These are phyloP conservation scores for Nakazawaea anatomiae DNA, from an alignment of 805 yeast species.

Conservation along the genomic window DNA sequence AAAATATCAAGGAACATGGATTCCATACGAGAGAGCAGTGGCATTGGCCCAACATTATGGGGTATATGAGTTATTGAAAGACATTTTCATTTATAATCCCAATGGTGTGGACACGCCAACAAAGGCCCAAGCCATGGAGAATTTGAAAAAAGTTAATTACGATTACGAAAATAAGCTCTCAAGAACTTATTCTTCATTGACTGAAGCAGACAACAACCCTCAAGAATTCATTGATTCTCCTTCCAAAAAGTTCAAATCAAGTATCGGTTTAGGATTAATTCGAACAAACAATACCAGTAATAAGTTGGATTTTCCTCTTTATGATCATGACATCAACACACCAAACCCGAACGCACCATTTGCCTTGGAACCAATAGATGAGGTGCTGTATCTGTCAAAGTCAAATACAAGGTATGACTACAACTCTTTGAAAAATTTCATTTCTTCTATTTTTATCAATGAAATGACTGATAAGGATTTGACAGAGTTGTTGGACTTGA, in stretches of 20 bases:
- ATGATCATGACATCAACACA: slow-evolving; percentile 29
- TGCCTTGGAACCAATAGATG: slow-evolving; percentile 40
- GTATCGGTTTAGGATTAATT: slow-evolving; percentile 9
- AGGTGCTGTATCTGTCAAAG: slow-evolving; percentile 8
- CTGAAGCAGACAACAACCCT: slow-evolving; percentile 19
- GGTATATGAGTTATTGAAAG: slow-evolving; percentile 44
- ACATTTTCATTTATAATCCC: slow-evolving; percentile 41
- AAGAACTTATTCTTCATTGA: slow-evolving; percentile 21
- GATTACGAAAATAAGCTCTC: slow-evolving; percentile 1
- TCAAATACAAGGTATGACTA: slow-evolving; percentile 17
- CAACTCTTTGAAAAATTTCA: slow-evolving; percentile 34
- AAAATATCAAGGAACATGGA: slow-evolving; percentile 96
- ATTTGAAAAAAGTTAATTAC: slow-evolving; percentile 9
- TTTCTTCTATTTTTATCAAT: slow-evolving; percentile 47
- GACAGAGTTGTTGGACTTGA: slow-evolving; percentile 10
- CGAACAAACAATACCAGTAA: slow-evolving; percentile 9
- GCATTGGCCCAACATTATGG: slow-evolving; percentile 57
- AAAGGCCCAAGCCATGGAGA: slow-evolving; percentile 17
- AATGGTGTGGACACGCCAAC: slow-evolving; percentile 37
- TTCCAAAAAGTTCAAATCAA: slow-evolving; percentile 27
- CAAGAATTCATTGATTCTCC: slow-evolving; percentile 26
- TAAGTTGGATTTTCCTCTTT: slow-evolving; percentile 20
- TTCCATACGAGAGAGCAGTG: slow-evolving; percentile 73
- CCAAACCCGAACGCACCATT: slow-evolving; percentile 41
- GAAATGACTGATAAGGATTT: slow-evolving; percentile 23